Conservation (phyloP, 257 asterid species). For the Petrea volubilis region DNA sequence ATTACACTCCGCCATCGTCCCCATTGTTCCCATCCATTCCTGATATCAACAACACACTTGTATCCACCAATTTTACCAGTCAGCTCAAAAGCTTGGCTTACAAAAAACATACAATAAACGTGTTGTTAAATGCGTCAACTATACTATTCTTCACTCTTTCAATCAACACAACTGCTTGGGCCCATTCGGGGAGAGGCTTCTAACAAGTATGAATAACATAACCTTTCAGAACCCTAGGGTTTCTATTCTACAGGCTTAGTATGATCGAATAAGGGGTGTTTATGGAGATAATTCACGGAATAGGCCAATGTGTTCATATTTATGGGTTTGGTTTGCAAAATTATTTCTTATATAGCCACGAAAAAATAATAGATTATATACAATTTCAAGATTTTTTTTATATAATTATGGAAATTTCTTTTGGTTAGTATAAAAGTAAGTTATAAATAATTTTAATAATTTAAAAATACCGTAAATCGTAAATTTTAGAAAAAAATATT, state of each 20-base stretch:
- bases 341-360: too few relatives aligned
- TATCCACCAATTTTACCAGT: constrained; percentile 45
- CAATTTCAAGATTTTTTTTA: too few relatives aligned
- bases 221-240: constrained; percentile 38
- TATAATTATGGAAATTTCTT: too few relatives aligned
- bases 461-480: too few relatives aligned
- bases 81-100: constrained; percentile 43
- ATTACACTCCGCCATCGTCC: constrained; percentile 31
- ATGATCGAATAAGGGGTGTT: constrained; percentile 41
- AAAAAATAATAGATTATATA: too few relatives aligned
- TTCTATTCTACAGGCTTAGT: constrained; percentile 67
- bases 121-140: constrained; percentile 32
- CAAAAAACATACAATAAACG: constrained; percentile 38
- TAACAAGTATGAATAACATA: constrained; percentile 66
- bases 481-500: too few relatives aligned
- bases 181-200: constrained; percentile 38
- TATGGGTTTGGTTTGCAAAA: too few relatives aligned
- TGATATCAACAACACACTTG: constrained; percentile 29
- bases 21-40: constrained; percentile 46
- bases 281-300: constrained; percentile 43
- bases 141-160: constrained; percentile 44
- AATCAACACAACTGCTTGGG: constrained; percentile 44
- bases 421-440: too few relatives aligned
- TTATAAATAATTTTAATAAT: too few relatives aligned
- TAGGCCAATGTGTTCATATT: constrained; percentile 44